Conservation (phyloP, 495 filamentous ascomycete genomes). For the Lasiosphaeria ovina region DNA sequence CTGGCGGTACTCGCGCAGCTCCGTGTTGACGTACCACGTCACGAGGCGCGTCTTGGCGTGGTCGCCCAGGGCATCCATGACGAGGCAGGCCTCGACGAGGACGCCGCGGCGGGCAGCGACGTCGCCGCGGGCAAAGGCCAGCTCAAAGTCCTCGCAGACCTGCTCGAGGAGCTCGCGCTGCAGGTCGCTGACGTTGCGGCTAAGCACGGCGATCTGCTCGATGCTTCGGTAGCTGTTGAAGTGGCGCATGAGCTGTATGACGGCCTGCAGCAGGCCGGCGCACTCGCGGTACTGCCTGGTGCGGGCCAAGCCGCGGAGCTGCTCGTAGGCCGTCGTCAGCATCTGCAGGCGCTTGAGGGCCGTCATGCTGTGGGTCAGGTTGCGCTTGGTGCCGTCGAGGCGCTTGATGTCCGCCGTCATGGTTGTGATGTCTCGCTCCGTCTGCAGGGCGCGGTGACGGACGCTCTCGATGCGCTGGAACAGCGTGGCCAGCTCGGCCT, state of each 20-base stretch:
- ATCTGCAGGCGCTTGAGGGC: constrained; percentile 96
- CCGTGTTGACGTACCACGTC: constrained; percentile 98
- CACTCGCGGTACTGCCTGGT: constrained; percentile 94
- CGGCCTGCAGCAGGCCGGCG: constrained; percentile 89
- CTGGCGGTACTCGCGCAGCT: constrained; percentile 91
- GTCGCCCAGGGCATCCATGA: constrained; percentile 94
- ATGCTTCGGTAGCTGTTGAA: constrained; percentile 98
- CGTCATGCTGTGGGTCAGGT: constrained; percentile 96
- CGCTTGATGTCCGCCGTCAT: constrained; percentile 99
- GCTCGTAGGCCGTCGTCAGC: constrained; percentile 97
- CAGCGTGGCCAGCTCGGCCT: constrained; percentile 81
- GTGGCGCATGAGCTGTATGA: constrained; percentile 96
- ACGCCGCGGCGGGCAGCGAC: constrained; percentile 65
- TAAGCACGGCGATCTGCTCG: constrained; percentile 93
- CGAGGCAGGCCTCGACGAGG: constrained; percentile 81
- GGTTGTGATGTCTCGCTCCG: constrained; percentile 92
- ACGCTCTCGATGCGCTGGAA: constrained; percentile 97
- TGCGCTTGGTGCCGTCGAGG: constrained; percentile 92
- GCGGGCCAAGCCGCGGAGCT: constrained; percentile 79
- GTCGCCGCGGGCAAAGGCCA: constrained; percentile 89
- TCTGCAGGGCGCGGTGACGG: constrained; percentile 82
- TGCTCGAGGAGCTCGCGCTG: constrained; percentile 94
- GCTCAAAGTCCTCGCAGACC: constrained; percentile 96
- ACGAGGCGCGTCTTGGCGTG: constrained; percentile 78
- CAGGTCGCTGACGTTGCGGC: constrained; percentile 88